A percentile compares a stretch with the other conserved stretches of the same genome.
These are phyloP conservation scores for Rhododendron mucronatum DNA, from an alignment of 148 eudicot species.

Conservation along the genomic window DNA sequence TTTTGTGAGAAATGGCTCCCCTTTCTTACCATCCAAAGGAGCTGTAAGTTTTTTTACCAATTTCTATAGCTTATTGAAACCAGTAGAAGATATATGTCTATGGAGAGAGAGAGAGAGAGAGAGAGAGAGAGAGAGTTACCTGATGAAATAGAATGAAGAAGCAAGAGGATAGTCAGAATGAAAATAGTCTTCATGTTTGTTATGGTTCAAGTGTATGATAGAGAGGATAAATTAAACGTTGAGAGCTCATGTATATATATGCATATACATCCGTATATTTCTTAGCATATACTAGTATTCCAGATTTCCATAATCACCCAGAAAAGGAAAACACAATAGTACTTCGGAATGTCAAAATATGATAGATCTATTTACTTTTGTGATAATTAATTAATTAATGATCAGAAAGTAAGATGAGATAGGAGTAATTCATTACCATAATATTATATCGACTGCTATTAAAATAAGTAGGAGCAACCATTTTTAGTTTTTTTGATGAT, in stretches of 20 bases:
- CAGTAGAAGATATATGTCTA: neutral
- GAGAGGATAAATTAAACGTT: neutral
- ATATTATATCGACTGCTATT: too few relatives aligned
- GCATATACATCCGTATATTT: neutral
- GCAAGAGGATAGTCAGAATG: neutral
- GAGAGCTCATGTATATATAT: neutral
- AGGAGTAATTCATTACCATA: too few relatives aligned
- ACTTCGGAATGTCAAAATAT: neutral
- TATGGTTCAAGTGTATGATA: neutral
- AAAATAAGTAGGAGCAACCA: too few relatives aligned
- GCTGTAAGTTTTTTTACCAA: too few relatives aligned
- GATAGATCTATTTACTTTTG: neutral
- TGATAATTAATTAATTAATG: too few relatives aligned
- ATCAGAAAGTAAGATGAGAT: too few relatives aligned
- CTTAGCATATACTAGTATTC: neutral
- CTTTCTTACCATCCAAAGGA: too few relatives aligned
- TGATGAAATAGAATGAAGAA: neutral
- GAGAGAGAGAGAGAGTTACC: neutral
- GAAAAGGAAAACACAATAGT: neutral
- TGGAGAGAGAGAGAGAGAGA: neutral
- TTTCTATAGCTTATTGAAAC: too few relatives aligned
- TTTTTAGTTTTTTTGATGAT: too few relatives aligned
- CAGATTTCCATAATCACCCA: neutral
- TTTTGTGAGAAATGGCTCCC: too few relatives aligned
- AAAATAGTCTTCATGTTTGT: neutral